A percentile compares a stretch with the other conserved stretches of the same genome.
Evolutionary conservation across 2,329 filamentous ascomycete genomes (phyloP).

Genomic region (Neofusicoccum ribis): DNA sequence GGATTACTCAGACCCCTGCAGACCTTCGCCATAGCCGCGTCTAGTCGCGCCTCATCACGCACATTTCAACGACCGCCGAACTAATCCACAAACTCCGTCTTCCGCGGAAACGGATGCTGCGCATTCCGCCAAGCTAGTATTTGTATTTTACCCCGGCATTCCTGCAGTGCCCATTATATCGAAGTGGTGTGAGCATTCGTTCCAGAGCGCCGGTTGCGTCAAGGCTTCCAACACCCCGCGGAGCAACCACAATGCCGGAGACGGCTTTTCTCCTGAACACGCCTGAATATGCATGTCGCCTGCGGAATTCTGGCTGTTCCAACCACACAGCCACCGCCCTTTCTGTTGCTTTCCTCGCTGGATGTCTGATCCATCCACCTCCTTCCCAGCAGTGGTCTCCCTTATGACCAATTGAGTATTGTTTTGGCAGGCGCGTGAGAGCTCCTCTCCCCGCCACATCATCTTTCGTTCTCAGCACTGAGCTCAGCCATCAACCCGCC

Average conservation of each 20-base stretch:
- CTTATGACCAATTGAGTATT: not conserved
- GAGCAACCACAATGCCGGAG: not conserved
- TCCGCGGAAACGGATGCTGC: not conserved
- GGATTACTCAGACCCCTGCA: slow-evolving; percentile 11
- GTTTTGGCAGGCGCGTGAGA: not conserved
- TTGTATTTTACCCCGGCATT: not conserved
- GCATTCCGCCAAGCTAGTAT: not conserved
- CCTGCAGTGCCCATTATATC: not conserved
- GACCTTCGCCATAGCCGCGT: not conserved
- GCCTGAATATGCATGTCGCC: not conserved
- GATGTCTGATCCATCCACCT: not conserved
- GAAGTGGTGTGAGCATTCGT: not conserved
- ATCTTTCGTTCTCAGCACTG: slow-evolving; percentile 81
- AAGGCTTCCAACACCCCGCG: not conserved
- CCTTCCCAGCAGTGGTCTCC: not conserved
- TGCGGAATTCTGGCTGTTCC: not conserved
- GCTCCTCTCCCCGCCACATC: slow-evolving; percentile 31
- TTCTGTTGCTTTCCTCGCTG: not conserved
- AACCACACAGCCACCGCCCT: not conserved
- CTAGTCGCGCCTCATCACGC: not conserved
- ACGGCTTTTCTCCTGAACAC: not conserved
- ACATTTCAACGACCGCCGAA: not conserved
- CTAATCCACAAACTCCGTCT: not conserved
- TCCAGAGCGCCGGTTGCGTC: not conserved
- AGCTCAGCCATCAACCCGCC: slow-evolving; percentile 78